Evolutionary conservation across 768 basidiomycete genomes (phyloP).

Genomic region (Leccinum sublutescens): DNA sequence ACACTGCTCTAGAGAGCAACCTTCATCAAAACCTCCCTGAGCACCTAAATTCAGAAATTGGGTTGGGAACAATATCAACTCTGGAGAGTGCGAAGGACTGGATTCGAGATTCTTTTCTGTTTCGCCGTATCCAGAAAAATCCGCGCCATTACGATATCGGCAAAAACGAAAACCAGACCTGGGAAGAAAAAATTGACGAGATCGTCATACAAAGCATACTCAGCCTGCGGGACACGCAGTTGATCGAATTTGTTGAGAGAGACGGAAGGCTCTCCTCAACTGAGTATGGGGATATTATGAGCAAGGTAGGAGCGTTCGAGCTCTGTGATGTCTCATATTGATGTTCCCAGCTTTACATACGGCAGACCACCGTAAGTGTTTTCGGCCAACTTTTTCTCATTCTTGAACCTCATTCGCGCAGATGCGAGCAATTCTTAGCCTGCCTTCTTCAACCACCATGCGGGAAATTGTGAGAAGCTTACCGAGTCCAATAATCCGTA

Average conservation of each 20-base stretch:
- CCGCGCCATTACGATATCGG: conserved; percentile 70
- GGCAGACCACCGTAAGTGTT: conserved; percentile 57
- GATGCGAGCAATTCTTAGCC: conserved; percentile 66
- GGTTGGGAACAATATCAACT: conserved; percentile 76
- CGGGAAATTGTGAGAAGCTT: conserved; percentile 61
- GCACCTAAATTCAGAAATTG: conserved; percentile 93
- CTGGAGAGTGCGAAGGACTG: conserved; percentile 73
- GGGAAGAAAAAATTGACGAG: conserved; percentile 70
- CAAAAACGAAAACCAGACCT: conserved; percentile 54
- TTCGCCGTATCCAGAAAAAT: conserved; percentile 81
- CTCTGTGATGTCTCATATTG: neutral
- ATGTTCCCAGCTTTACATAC: conserved; percentile 64
- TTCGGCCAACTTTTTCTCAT: neutral
- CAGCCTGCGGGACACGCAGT: conserved; percentile 56
- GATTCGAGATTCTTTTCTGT: conserved; percentile 85
- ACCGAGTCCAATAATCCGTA: neutral
- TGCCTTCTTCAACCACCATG: conserved; percentile 53
- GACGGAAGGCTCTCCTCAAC: conserved; percentile 56
- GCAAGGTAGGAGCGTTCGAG: conserved; percentile 53
- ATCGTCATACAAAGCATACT: conserved; percentile 67
- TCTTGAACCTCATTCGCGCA: conserved; percentile 25
- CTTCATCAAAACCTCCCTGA: conserved; percentile 83
- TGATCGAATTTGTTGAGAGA: conserved; percentile 48
- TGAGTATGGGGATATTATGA: conserved; percentile 84
- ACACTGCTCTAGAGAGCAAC: conserved; percentile 79